Base-by-base conservation (phyloP, 2,329 filamentous ascomycete species). In the Rhynchosporium agropyri region DNA sequence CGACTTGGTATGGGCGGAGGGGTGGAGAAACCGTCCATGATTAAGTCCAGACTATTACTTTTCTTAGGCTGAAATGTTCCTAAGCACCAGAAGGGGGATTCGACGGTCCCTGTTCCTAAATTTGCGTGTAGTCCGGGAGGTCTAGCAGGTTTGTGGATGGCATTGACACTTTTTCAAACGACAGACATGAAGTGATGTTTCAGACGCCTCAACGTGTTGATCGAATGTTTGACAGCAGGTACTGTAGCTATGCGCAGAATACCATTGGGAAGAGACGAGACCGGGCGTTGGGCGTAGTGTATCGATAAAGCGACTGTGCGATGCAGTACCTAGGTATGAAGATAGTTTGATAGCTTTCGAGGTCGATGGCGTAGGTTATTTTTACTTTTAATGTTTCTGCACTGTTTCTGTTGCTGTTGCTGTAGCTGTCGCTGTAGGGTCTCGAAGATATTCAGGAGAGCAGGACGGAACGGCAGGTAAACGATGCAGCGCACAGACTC, bases 1-100 rank as follows among this genome's bases (percentile, higher is more conserved):
- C 68, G 68, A 64, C 51, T 64, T 29, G 72, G 72, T 26, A 73
- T 67, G 36, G 69, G 68, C 46, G 72, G 73, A 65, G 72, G 71
- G 58, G 68, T 66, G 58, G 65, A 61, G 63, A 61, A 63, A 15
- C 57, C 38, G 53, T 69, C 70, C 71, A 73, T 73, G 33, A 58
- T 58, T 20, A 48, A 61, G 57, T 42, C 33, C n/a, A 42, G 59
- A 59, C 28, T 65, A 51, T 62, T 64, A 60, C 26, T 38, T 38
- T 66, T 38, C 67, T 66, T 66, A 63, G 66, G 55, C 63, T 53
- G 55, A 59, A 60, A 49, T 36, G 49, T 63, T 61, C 63, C 49
- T 64, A 61, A 65, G 64, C 57, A 57, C 62, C 58, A 51, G 46
- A 57, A 38, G 38, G 46, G 50, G 26, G 53, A 50, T 60, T 54